Percentiles rank a stretch among this genome's conserved stretches.
Conservation (phyloP, 2,329 filamentous ascomycete genomes). For the Fusarium vanettenii region DNA sequence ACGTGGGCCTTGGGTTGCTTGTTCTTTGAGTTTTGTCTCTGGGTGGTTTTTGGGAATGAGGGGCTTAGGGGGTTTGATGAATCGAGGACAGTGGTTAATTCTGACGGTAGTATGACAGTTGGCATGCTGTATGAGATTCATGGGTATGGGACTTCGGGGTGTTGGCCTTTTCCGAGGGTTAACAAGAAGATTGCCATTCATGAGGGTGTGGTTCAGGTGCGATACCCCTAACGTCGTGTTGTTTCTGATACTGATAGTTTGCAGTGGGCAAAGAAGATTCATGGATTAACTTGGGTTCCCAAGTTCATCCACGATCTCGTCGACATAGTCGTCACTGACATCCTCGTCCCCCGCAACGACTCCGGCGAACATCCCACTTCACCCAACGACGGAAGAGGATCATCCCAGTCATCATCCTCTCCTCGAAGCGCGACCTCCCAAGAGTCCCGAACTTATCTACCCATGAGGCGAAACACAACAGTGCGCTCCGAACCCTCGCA, state of each 20-base stretch:
- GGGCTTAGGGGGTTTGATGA: not conserved
- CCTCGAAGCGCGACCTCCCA: not conserved
- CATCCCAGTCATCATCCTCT: not conserved
- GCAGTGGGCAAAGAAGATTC: not conserved
- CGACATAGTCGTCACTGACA: not conserved
- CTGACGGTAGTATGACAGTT: not conserved
- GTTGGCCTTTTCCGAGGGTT: not conserved
- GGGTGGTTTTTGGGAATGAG: constrained; percentile 4
- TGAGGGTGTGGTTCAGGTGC: not conserved
- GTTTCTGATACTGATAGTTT: not conserved
- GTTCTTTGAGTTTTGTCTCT: constrained; percentile 12
- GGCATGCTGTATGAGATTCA: not conserved
- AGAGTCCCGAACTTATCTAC: not conserved
- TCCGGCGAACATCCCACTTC: not conserved
- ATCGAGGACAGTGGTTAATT: not conserved
- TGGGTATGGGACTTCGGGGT: not conserved
- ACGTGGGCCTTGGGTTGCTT: constrained; percentile 13
- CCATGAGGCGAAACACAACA: not conserved
- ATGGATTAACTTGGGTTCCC: not conserved
- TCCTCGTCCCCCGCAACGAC: not conserved
- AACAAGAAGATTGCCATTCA: not conserved
- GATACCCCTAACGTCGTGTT: not conserved
- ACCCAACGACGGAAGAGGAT: not conserved
- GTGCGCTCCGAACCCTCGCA: not conserved
- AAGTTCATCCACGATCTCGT: not conserved